Evolutionary conservation across 805 yeast species (phyloP), one percentile per base, ranked within the genome.

Genomic region (Barnettozyma botsteinii): DNA sequence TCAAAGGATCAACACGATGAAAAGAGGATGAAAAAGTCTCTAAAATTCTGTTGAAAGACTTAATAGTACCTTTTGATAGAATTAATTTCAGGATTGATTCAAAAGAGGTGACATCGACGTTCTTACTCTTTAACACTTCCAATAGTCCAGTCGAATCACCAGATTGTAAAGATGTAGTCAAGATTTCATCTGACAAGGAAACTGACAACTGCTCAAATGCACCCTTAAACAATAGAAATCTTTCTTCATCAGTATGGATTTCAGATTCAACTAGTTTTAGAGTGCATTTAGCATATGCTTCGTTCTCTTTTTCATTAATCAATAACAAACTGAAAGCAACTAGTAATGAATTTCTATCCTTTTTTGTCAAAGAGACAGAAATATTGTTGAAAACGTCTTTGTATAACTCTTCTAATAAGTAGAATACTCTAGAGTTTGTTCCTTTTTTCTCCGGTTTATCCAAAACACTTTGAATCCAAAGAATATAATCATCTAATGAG

Each of bases 401-500:
- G 47, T 78, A 75, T 7, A 85, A 53, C 5, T 28, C 34, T 10
- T 47, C 28, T 4, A 67, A 53, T 24, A 80, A 51, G 2, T 51
- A 46, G 0, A 54, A 50, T 4, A 67, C 60, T 7, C 64, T 51
- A 3, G 41, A 14, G 7, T 21, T 35, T 0, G 36, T 36, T 7
- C 15, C 23, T 1, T 33, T 18, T 2, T 6, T 17, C 4, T 21
- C 35, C n/a, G 5, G 13, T 1, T n/a, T 15, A 4, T 18, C 13
- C 22, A 64, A 56, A 23, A 61, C 71, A n/a, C 19, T 30, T 12
- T 45, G 47, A 31, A 75, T 57, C 14, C 70, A 58, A 1, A 47
- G 41, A 40, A 66, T 49, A 42, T 72, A 69, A 32, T 64, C 67
- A 7, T 66, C 64, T 25, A 81, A 63, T 0, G 86, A 64, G 48